Conservation (phyloP, 352 stramenopile genomes). For the Blastocystis sp. region DNA sequence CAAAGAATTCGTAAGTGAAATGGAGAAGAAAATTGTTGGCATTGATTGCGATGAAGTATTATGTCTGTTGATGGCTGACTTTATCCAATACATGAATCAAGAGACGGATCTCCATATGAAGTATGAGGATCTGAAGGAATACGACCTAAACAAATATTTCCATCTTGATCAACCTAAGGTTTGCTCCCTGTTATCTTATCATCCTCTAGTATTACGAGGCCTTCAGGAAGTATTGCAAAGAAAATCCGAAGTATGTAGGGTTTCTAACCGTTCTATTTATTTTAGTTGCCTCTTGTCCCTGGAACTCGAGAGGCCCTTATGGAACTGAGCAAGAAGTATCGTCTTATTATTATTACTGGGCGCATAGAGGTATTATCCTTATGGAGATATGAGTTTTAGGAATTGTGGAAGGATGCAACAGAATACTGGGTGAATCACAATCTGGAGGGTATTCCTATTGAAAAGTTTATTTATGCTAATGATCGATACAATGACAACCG, state of each 20-base stretch:
- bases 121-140: conserved; percentile 56
- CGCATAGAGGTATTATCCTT: neutral
- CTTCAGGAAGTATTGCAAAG: conserved; percentile 15
- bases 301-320: conserved; percentile 1
- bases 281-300: conserved; percentile 1
- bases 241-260: conserved; percentile 21
- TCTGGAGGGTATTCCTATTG: conserved; percentile 14
- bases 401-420: conserved; percentile 2
- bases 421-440: conserved; percentile 56
- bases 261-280: neutral
- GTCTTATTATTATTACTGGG: conserved; percentile 25
- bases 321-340: conserved; percentile 18
- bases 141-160: conserved; percentile 53
- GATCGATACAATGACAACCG: conserved; percentile 25
- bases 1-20: neutral
- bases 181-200: neutral
- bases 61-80: conserved; percentile 36
- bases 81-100: conserved; percentile 18
- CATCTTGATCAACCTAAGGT: neutral
- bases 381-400: neutral
- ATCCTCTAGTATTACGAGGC: neutral
- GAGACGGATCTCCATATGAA: neutral
- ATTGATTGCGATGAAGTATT: conserved; percentile 57
- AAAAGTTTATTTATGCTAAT: conserved; percentile 55
- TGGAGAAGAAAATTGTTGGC: conserved; percentile 50